These are phyloP conservation scores for Senna siamea DNA, from an alignment of 306 rosid species.

Conservation along the genomic window DNA sequence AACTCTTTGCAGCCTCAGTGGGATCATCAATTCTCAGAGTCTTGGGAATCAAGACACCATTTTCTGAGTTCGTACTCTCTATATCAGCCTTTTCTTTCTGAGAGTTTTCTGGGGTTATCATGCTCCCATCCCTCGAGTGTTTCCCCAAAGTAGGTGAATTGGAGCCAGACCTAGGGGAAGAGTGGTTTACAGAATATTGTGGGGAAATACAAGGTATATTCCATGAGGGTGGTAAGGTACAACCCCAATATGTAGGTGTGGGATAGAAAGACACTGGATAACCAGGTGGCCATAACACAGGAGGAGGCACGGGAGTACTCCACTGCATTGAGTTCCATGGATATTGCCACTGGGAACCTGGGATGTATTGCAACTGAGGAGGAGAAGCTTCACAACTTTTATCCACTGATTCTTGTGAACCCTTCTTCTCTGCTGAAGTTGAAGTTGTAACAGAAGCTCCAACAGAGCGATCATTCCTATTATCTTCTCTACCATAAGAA, in stretches of 20 bases:
- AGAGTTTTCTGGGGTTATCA: constrained; percentile 39
- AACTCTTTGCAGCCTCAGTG: constrained; percentile 68
- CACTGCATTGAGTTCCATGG: constrained; percentile 57
- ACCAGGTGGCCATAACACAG: constrained; percentile 50
- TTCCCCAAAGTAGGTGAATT: constrained; percentile 61
- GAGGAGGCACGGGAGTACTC: constrained; percentile 48
- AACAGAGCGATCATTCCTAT: constrained; percentile 46
- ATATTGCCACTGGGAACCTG: constrained; percentile 56
- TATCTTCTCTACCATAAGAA: constrained; percentile 39
- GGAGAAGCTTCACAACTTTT: constrained; percentile 48
- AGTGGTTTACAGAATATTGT: constrained; percentile 42
- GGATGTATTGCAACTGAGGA: constrained; percentile 57
- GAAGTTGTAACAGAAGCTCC: constrained; percentile 63
- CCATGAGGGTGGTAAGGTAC: constrained; percentile 57
- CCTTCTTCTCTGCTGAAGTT: constrained; percentile 53
- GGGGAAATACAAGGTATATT: constrained; percentile 48
- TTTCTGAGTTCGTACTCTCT: constrained; percentile 39
- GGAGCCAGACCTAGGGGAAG: constrained; percentile 40
- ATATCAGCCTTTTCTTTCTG: constrained; percentile 40
- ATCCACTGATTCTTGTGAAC: constrained; percentile 43
- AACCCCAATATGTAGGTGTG: constrained; percentile 64
- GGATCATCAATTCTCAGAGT: constrained; percentile 73
- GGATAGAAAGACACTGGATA: constrained; percentile 66
- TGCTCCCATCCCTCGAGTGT: constrained; percentile 68
- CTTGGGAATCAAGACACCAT: constrained; percentile 62